Evolutionary conservation across 2,329 filamentous ascomycete genomes (phyloP).

Genomic region (Ophioceras dolichostomum): DNA sequence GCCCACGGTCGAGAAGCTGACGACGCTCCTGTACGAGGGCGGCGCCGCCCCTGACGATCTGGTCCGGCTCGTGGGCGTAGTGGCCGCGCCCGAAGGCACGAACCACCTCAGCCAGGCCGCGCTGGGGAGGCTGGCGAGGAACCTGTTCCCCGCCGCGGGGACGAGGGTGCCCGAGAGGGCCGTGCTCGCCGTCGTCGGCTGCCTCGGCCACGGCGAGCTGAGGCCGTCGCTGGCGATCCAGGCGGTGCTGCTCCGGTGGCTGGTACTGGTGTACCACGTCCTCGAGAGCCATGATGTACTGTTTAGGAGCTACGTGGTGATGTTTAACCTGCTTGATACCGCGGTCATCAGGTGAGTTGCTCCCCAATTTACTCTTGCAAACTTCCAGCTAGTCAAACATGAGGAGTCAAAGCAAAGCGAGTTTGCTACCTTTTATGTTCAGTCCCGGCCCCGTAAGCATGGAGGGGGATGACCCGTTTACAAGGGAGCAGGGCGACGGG

Average conservation of each 20-base stretch:
- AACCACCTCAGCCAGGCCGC: constrained; percentile 67
- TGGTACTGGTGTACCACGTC: constrained; percentile 63
- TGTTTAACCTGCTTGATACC: constrained; percentile 76
- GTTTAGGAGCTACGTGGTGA: constrained; percentile 57
- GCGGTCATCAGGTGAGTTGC: constrained; percentile 55
- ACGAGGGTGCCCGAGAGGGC: constrained; percentile 47
- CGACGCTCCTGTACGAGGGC: constrained; percentile 50
- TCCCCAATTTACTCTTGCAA: too few species aligned
- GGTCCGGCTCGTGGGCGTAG: constrained; percentile 49
- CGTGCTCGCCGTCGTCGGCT: constrained; percentile 55
- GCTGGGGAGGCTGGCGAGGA: constrained; percentile 54
- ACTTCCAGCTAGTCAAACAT: too few species aligned
- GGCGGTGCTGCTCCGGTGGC: constrained; percentile 61
- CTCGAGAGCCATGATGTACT: constrained; percentile 52
- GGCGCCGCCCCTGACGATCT: constrained; percentile 54
- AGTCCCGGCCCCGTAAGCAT: too few species aligned
- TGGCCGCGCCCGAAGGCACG: constrained; percentile 45
- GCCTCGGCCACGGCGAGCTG: constrained; percentile 63
- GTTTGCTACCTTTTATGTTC: too few species aligned
- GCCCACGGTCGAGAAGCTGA: constrained; percentile 49
- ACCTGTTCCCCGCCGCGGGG: constrained; percentile 63
- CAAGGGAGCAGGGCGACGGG: too few species aligned
- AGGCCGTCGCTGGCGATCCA: constrained; percentile 65
- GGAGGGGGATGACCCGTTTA: not conserved
- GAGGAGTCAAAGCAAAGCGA: too few species aligned